These are phyloP conservation scores for Suillus subalutaceus DNA, from an alignment of 768 basidiomycete species.

Conservation along the genomic window DNA sequence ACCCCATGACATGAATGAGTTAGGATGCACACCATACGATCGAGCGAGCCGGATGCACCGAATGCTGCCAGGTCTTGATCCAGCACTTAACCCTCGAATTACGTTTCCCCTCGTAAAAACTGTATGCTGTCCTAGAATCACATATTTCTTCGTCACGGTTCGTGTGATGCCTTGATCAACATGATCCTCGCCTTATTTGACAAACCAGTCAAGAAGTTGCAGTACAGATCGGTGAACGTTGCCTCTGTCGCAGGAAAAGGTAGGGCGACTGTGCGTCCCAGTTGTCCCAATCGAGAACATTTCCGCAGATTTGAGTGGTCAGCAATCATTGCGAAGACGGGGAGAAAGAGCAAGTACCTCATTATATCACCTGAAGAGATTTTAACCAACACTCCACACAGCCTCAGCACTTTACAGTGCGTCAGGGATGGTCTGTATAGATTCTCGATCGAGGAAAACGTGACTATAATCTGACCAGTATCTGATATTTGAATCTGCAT, in stretches of 20 bases:
- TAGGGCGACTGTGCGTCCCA: conserved; percentile 56
- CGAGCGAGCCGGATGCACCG: conserved; percentile 27
- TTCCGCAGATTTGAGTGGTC: conserved; percentile 56
- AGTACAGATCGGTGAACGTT: conserved; percentile 30
- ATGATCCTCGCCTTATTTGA: not conserved
- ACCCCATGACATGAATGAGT: too few relatives aligned
- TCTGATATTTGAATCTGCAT: conserved; percentile 32
- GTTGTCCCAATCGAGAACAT: conserved; percentile 54
- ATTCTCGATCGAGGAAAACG: conserved; percentile 63
- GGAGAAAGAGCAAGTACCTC: too few relatives aligned
- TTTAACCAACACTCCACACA: conserved; percentile 58
- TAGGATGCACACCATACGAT: not conserved
- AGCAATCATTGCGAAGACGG: conserved; percentile 42
- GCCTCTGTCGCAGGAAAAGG: conserved; percentile 31
- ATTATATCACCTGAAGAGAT: conserved; percentile 40
- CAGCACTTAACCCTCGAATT: conserved; percentile 56
- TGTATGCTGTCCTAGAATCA: too few relatives aligned
- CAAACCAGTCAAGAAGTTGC: conserved; percentile 42
- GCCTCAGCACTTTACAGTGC: conserved; percentile 49
- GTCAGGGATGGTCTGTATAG: conserved; percentile 66
- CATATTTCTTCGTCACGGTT: too few relatives aligned
- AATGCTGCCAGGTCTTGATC: conserved; percentile 30
- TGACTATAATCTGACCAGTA: conserved; percentile 57
- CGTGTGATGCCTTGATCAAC: too few relatives aligned
- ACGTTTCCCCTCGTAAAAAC: conserved; percentile 46